Base-by-base conservation (phyloP, 2,329 filamentous ascomycete genomes). In the Neofusicoccum laricinum region DNA sequence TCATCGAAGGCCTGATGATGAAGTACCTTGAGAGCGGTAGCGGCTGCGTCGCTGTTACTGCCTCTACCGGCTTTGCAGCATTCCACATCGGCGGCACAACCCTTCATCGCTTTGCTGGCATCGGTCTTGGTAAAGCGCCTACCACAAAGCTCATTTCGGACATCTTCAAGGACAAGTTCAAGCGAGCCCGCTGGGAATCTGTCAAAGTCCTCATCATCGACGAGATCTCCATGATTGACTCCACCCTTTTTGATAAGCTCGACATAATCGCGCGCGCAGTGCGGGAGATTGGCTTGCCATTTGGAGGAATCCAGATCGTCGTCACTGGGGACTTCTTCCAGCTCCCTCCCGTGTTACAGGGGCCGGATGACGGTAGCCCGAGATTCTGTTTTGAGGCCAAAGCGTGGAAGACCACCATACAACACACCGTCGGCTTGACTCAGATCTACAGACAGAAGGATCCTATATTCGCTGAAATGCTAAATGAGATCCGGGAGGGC, bases 151-250 rank as follows among this genome's bases (percentile, higher is more conserved):
- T 63, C 25, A 53, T 53, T 15, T 1, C 3, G 34, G 38, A 45
- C 15, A 63, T 41, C 14, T 75, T 0, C 6, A n/a, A 46, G 21
- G 53, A 76, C 0, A 66, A 74, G 0, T 65, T 84, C 21, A 72
- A 71, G 30, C 25, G 25, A 6, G 38, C 3, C 25, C 58, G 58
- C 12, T 61, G 58, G 61, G 3, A 38, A 0, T 69, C 50, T 1
- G 77, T 78, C 0, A 71, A 74, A 25, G 75, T 87, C 0, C 77
- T 90, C 1, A 80, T 90, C 25, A 85, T 90, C 15, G 87, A 90
- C 68, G 88, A 90, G 72, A 85, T 90, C 64, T 86, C 83, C 66
- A 90, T 90, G 87, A 79, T 89, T 0, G 84, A 87, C 57, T 85
- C 82, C 62, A 71, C 80, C 6, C 77, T 82, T 53, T 82, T 87